A percentile compares a stretch with the other conserved stretches of the same genome.
These are phyloP conservation scores for Dipteronia sinensis DNA, from an alignment of 345 rosid genomes.

Conservation along the genomic window DNA sequence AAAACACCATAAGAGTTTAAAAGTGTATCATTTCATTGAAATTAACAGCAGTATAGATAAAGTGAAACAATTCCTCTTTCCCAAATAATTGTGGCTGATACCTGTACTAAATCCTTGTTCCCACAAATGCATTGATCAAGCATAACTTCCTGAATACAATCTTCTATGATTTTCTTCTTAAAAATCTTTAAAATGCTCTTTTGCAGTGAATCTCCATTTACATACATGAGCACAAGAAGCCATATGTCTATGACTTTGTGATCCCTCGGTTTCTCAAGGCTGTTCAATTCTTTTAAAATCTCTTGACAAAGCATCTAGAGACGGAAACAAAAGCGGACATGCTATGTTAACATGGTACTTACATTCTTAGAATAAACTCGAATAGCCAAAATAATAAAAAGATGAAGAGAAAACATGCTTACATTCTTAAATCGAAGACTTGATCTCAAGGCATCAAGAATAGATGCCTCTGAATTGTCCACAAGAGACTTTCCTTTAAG, in stretches of 20 bases:
- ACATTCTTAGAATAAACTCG: slow-evolving; percentile 14
- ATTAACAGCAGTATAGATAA: slow-evolving; percentile 1
- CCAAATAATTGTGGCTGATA: slow-evolving; percentile 20
- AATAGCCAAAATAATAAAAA: too few relatives aligned
- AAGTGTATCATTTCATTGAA: slow-evolving; percentile 9
- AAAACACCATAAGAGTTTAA: slow-evolving; percentile 15
- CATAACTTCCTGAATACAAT: slow-evolving; percentile 59
- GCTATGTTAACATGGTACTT: slow-evolving; percentile 2
- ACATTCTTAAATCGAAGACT: slow-evolving; percentile 83
- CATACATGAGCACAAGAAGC: slow-evolving; percentile 69
- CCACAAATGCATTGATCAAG: slow-evolving; percentile 75
- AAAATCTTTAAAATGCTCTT: slow-evolving; percentile 61
- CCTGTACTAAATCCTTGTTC: slow-evolving; percentile 71
- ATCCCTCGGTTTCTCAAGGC: slow-evolving; percentile 69
- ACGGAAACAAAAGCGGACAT: slow-evolving; percentile 15
- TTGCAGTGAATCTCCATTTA: slow-evolving; percentile 60
- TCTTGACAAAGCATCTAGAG: slow-evolving; percentile 75
- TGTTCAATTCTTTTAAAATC: slow-evolving; percentile 65
- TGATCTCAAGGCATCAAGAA: slow-evolving; percentile 75
- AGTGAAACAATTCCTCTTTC: neutral
- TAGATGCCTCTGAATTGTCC: slow-evolving; percentile 57
- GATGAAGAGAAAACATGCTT: slow-evolving; percentile 21
- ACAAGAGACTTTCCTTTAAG: slow-evolving; percentile 63
- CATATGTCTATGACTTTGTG: slow-evolving; percentile 79
- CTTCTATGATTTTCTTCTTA: slow-evolving; percentile 73